phyloP scores from a whole-genome alignment of 441 rosid genomes.

The Geranium incanum region DNA sequence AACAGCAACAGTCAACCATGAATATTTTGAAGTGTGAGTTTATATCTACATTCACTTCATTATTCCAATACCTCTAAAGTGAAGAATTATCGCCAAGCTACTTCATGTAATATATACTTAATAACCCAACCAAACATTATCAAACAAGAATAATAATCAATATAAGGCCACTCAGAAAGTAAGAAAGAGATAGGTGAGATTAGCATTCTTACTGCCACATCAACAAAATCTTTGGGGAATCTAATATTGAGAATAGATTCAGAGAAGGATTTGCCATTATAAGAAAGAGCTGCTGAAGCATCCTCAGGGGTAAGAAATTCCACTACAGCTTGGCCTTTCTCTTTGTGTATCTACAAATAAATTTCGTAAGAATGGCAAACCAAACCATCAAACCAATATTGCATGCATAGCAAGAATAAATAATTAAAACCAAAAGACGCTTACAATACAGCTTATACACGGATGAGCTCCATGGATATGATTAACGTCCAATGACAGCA shows the following conservation, averaged over 20 bases:
- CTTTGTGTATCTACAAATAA: constrained; percentile 62
- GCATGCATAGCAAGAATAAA: too few relatives aligned
- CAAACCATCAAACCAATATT: constrained; percentile 1
- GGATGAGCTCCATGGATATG: constrained; percentile 61
- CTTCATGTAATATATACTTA: constrained; percentile 13
- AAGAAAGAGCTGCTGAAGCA: constrained; percentile 81
- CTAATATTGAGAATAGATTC: constrained; percentile 64
- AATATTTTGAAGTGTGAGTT: constrained; percentile 8
- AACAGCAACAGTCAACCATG: neutral
- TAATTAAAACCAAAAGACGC: constrained; percentile 27
- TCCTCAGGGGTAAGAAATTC: constrained; percentile 94
- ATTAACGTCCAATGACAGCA: constrained; percentile 61
- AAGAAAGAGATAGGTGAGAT: constrained; percentile 19
- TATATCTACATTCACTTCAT: neutral
- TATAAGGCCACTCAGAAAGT: neutral
- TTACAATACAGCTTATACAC: constrained; percentile 83
- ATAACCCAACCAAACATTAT: constrained; percentile 10
- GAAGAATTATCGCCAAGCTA: neutral
- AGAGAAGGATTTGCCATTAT: constrained; percentile 55
- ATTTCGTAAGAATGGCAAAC: constrained; percentile 18
- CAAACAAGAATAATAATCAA: constrained; percentile 12
- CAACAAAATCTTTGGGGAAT: constrained; percentile 79
- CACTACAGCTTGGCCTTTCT: constrained; percentile 70
- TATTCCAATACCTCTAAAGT: neutral
- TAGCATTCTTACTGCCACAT: constrained; percentile 60